A percentile compares a stretch with the other conserved stretches of the same genome.
Conservation (phyloP, 345 rosid species). For the Streptanthus diversifolius region DNA sequence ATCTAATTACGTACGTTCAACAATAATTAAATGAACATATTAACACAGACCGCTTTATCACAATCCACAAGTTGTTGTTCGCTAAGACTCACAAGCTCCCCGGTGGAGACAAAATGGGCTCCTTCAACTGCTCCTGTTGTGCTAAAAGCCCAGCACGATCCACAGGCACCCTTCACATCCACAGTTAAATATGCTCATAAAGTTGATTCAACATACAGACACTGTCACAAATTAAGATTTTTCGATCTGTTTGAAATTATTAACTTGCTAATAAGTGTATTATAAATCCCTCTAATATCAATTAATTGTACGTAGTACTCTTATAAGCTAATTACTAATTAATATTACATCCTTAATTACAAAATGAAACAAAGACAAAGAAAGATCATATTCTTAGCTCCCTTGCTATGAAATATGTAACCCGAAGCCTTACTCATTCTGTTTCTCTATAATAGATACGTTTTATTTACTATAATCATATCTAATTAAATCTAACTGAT, state of each 20-base stretch:
- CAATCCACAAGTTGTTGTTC: slow-evolving; percentile 94
- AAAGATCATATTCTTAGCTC: background rate
- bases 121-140: slow-evolving; percentile 89
- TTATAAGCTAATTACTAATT: background rate
- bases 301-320: no score
- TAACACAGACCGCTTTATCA: slow-evolving; percentile 47
- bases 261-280: background rate
- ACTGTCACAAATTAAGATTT: background rate
- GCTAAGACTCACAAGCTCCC: slow-evolving; percentile 85
- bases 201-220: background rate
- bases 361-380: background rate
- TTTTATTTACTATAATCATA: background rate
- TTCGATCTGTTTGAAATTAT: background rate
- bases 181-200: background rate
- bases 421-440: background rate
- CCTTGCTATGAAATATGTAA: background rate
- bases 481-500: background rate
- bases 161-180: slow-evolving; percentile 63
- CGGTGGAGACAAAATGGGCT: slow-evolving; percentile 65
- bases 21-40: background rate
- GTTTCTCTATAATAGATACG: background rate
- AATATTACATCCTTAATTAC: background rate
- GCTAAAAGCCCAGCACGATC: slow-evolving; percentile 97
- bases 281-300: background rate
- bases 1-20: background rate